Evolutionary conservation across 352 stramenopile species (phyloP).

Genomic region (Globisporangium parvum): DNA sequence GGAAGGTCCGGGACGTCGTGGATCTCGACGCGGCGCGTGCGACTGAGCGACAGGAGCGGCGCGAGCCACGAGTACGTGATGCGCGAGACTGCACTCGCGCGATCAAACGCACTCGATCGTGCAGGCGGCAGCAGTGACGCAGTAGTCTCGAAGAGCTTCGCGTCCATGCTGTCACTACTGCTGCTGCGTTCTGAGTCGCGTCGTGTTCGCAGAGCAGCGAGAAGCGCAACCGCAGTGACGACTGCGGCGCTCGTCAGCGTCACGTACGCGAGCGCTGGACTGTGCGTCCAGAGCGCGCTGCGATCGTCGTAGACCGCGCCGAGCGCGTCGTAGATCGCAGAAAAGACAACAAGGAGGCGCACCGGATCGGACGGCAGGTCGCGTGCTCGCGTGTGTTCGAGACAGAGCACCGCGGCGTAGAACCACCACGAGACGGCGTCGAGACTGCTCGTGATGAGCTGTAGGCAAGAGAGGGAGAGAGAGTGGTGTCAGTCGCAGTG

Average conservation of each 20-base stretch:
- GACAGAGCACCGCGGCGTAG: constrained; percentile 11
- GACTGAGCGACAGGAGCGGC: constrained; percentile 49
- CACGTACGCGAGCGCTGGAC: background rate
- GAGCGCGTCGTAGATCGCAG: constrained; percentile 12
- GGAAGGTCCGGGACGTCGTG: constrained; percentile 54
- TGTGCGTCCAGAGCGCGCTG: background rate
- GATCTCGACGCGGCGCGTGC: constrained; percentile 48
- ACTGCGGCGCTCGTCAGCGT: background rate
- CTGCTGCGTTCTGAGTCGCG: background rate
- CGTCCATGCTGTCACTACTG: background rate
- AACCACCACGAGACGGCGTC: constrained; percentile 14
- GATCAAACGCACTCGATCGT: constrained; percentile 39
- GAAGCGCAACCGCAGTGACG: background rate
- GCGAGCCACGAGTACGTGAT: constrained; percentile 69
- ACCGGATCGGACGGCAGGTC: background rate
- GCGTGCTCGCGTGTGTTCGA: constrained; percentile 7
- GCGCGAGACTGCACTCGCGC: constrained; percentile 42
- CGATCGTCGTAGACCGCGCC: background rate
- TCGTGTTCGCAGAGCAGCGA: constrained; percentile 12
- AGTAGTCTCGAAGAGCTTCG: background rate
- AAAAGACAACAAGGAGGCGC: constrained; percentile 14
- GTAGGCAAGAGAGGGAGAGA: background rate
- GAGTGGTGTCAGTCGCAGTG: background rate
- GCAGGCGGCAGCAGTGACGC: background rate
- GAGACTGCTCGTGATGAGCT: constrained; percentile 15